phyloP scores from a whole-genome alignment of 495 filamentous ascomycete genomes.

The Podospora tetraspora region DNA sequence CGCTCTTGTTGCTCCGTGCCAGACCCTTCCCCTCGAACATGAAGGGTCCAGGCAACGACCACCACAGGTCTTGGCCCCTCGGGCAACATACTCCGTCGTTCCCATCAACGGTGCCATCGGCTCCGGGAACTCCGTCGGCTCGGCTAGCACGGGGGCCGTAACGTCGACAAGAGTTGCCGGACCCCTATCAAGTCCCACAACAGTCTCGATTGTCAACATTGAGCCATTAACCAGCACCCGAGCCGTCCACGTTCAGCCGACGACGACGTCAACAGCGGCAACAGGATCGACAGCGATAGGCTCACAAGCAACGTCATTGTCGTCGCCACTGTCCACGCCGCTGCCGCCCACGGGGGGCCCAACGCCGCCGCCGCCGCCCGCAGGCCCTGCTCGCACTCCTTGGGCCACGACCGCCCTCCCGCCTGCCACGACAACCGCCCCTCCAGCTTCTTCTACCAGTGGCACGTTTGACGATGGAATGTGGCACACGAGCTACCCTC shows the following conservation, averaged over 20 bases:
- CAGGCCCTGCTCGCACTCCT: background rate
- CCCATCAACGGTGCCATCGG: constrained; percentile 27
- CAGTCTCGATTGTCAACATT: constrained; percentile 16
- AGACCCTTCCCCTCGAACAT: constrained; percentile 18
- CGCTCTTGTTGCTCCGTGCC: constrained; percentile 9
- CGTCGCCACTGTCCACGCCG: constrained; percentile 2
- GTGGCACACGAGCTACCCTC: constrained; percentile 39
- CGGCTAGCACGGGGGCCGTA: constrained; percentile 16
- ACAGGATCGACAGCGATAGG: constrained; percentile 1
- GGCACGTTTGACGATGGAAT: constrained; percentile 28
- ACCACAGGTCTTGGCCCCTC: constrained; percentile 14
- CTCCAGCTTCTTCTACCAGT: background rate
- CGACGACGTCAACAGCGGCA: constrained; percentile 4
- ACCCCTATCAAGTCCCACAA: background rate
- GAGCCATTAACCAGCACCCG: constrained; percentile 15
- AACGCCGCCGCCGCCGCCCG: background rate
- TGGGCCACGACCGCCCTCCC: background rate
- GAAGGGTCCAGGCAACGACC: background rate
- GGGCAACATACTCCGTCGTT: constrained; percentile 29
- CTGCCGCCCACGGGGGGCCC: background rate
- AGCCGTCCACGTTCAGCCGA: constrained; percentile 1
- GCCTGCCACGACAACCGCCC: constrained; percentile 5
- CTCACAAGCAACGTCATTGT: constrained; percentile 6
- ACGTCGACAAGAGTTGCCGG: constrained; percentile 1
- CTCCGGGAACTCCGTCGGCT: constrained; percentile 5